Evolutionary conservation across 257 asterid species (phyloP), one percentile per base, ranked within the genome.

Genomic region (Phtheirospermum japonicum): DNA sequence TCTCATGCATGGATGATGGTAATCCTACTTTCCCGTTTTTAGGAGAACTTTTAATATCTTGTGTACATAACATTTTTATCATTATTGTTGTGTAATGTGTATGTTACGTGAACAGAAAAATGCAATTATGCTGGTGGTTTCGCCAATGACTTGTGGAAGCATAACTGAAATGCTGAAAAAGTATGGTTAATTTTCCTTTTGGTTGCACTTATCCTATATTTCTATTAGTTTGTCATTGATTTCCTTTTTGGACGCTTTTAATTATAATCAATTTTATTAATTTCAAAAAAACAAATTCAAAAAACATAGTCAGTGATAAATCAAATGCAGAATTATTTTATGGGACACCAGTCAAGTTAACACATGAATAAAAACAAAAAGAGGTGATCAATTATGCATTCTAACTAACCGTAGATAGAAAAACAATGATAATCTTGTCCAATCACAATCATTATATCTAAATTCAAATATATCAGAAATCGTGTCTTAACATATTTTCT

Each of bases 1-100:
- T 83, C 95, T 34, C 90, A 84, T 69, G 89, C 95, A 34, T 91
- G 96, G 96, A 60, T 88, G 71, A 91, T 91, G 98, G 98, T 91
- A 88, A 54, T 75, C 59, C 46, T 67, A 32, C 37, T 66, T 67
- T 69, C 32, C 14, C 61, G 33, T 63, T 68, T 48, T 3, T 56
- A 12, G 26, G 59, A 51, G 54, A 39, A 60, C 67, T 37, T 61
- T 61, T 49, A 17, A 19, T 69, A 28, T 60, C 42, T 66, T 53
- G 61, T 56, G 46, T 20, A 19, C 61, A 66, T 64, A 20, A 45
- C 50, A 62, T 55, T 52, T 2, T 32, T 28, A 30, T 63, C 50
- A 50, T 65, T 54, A 26, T 43, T 59, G 20, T 63, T 55, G 61
- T 39, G 32, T 14, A n/a, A n/a, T n/a, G n/a, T 31, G 57, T 70